Percentiles rank a stretch among this genome's conserved stretches.
These are phyloP conservation scores for Ceratocystis cacaofunesta DNA, from an alignment of 2,329 filamentous ascomycete species.

Conservation along the genomic window DNA sequence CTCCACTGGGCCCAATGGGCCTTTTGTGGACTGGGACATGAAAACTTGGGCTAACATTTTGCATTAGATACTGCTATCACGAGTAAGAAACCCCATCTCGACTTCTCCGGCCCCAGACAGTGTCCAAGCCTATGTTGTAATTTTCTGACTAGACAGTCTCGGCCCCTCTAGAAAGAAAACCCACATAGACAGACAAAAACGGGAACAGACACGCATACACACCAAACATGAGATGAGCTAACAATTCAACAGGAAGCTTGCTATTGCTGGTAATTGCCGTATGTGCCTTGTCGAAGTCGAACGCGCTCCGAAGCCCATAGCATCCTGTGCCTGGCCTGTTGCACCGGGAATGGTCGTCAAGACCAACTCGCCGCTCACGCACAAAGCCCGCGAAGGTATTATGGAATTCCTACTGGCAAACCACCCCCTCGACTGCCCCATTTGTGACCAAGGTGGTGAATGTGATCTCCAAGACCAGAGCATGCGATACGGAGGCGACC, in stretches of 20 bases:
- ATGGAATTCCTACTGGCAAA: slow-evolving; percentile 98
- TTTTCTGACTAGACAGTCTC: too few relatives aligned
- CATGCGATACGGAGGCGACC: slow-evolving; percentile 93
- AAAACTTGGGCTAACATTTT: slow-evolving; percentile 10
- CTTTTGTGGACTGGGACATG: background rate
- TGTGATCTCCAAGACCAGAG: slow-evolving; percentile 99
- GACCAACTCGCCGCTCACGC: slow-evolving; percentile 87
- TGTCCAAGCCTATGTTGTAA: slow-evolving; percentile 15
- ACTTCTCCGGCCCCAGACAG: slow-evolving; percentile 19
- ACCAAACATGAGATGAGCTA: background rate
- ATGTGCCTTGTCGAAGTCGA: slow-evolving; percentile 99
- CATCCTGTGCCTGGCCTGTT: slow-evolving; percentile 97
- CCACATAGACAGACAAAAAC: background rate
- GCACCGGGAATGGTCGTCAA: slow-evolving; percentile 98
- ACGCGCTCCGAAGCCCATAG: slow-evolving; percentile 87
- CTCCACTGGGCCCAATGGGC: slow-evolving; percentile 3
- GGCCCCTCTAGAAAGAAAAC: too few relatives aligned
- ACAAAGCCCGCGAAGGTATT: slow-evolving; percentile 96
- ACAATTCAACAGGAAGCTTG: slow-evolving; percentile 56
- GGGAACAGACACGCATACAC: background rate
- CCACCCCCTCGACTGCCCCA: slow-evolving; percentile 88
- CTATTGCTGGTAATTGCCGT: slow-evolving; percentile 98
- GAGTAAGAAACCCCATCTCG: slow-evolving; percentile 46
- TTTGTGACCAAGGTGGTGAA: slow-evolving; percentile 97
- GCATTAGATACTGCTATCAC: slow-evolving; percentile 85